A percentile compares a stretch with the other conserved stretches of the same genome.
These are phyloP conservation scores for Cucurbita moschata DNA, from an alignment of 306 rosid species.

Conservation along the genomic window DNA sequence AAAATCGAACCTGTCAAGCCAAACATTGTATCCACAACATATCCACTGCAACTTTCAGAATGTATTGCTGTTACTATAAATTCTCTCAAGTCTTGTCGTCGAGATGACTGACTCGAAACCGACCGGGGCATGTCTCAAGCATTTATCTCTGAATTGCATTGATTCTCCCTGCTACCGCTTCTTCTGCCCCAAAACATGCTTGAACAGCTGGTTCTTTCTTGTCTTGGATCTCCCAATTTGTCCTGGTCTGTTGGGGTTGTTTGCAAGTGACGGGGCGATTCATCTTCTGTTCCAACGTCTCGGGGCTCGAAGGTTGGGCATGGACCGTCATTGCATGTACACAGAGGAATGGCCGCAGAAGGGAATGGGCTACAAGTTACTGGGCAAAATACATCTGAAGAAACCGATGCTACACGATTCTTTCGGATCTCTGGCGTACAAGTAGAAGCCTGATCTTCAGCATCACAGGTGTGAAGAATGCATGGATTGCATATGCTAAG, in stretches of 20 bases:
- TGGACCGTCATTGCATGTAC: constrained; percentile 78
- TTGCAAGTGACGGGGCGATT: constrained; percentile 33
- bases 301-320: constrained; percentile 65
- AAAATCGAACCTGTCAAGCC: neutral
- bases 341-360: constrained; percentile 68
- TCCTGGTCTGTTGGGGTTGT: constrained; percentile 32
- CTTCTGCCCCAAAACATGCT: constrained; percentile 89
- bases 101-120: neutral
- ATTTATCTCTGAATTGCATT: constrained; percentile 89
- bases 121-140: constrained; percentile 24
- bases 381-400: constrained; percentile 79
- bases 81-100: neutral
- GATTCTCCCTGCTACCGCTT: constrained; percentile 95
- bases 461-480: constrained; percentile 58
- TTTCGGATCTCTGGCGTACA: constrained; percentile 47
- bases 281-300: constrained; percentile 44
- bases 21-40: neutral
- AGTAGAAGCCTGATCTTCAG: constrained; percentile 36
- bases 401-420: constrained; percentile 70
- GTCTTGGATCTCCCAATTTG: constrained; percentile 62
- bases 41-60: neutral
- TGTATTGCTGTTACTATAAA: neutral
- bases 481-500: constrained; percentile 79
- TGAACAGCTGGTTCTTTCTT: constrained; percentile 67
- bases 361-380: constrained; percentile 93